These are phyloP conservation scores for Pseudogymnoascus sp. DNA, from an alignment of 2,329 filamentous ascomycete genomes.

Conservation along the genomic window DNA sequence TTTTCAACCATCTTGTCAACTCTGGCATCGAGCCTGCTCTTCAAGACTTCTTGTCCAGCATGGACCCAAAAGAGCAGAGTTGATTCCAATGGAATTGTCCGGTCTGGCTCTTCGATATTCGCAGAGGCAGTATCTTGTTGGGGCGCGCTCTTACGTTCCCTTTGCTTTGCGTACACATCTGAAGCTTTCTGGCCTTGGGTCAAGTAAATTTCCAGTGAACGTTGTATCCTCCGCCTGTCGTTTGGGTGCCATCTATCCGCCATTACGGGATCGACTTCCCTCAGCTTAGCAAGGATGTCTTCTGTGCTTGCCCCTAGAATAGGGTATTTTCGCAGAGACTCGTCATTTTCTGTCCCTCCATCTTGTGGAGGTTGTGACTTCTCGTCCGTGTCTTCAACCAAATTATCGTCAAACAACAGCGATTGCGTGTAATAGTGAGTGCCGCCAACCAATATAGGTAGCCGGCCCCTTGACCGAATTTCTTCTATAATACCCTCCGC, in stretches of 20 bases:
- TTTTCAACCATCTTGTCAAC: conserved; percentile 75
- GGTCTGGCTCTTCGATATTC: conserved; percentile 26
- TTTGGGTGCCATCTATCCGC: conserved; percentile 90
- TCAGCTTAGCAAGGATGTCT: conserved; percentile 62
- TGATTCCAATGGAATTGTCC: conserved; percentile 33
- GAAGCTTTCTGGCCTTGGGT: conserved; percentile 75
- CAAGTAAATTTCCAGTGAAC: conserved; percentile 84
- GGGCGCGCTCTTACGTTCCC: conserved; percentile 32
- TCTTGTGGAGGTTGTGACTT: conserved; percentile 13
- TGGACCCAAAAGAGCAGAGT: conserved; percentile 76
- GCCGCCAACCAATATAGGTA: conserved; percentile 88
- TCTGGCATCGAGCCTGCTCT: conserved; percentile 62
- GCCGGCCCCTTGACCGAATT: conserved; percentile 66
- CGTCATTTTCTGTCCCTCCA: conserved; percentile 24
- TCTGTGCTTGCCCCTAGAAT: conserved; percentile 66
- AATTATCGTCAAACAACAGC: conserved; percentile 68
- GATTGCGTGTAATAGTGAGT: conserved; percentile 94
- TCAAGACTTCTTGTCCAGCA: conserved; percentile 59
- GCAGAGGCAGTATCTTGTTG: conserved; percentile 21
- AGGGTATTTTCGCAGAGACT: conserved; percentile 46
- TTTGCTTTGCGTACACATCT: conserved; percentile 78
- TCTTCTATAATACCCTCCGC: conserved; percentile 64
- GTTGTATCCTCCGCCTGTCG: conserved; percentile 78
- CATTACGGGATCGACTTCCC: conserved; percentile 80
- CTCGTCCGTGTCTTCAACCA: conserved; percentile 37